Percentiles rank a stretch among this genome's conserved stretches.
Evolutionary conservation across 345 rosid species (phyloP).

Genomic region (Eucalyptus lansdowneana): DNA sequence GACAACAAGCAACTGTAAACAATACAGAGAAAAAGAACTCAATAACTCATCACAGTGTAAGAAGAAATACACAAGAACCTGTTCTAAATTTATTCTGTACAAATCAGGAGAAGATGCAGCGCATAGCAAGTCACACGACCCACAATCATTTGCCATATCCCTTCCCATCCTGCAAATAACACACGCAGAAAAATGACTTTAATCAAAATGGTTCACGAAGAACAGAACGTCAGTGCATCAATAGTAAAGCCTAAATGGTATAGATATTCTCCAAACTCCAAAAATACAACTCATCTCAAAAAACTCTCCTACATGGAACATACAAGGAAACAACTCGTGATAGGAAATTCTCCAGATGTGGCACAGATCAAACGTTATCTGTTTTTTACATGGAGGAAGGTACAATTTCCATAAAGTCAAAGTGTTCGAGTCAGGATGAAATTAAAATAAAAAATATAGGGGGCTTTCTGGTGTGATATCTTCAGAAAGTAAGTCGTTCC

Average conservation of each 20-base stretch:
- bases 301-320: neutral
- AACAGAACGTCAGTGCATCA: neutral
- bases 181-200: neutral
- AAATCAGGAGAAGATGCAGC: conserved; percentile 96
- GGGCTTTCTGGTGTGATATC: neutral
- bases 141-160: conserved; percentile 66
- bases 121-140: conserved; percentile 97
- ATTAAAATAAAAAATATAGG: neutral
- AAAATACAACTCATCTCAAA: neutral
- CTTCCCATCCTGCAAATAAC: conserved; percentile 74
- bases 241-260: neutral
- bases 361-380: neutral
- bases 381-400: neutral
- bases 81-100: conserved; percentile 89
- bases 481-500: neutral
- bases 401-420: neutral
- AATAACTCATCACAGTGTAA: neutral
- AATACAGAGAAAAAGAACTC: neutral
- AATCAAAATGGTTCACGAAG: neutral
- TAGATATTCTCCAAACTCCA: neutral
- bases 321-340: neutral
- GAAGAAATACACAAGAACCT: conserved; percentile 24
- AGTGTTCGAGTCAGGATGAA: neutral
- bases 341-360: neutral
- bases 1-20: neutral